A percentile compares a stretch with the other conserved stretches of the same genome.
Evolutionary conservation across 2,329 filamentous ascomycete species (phyloP).

Genomic region (Penicillium fuscoglaucum): DNA sequence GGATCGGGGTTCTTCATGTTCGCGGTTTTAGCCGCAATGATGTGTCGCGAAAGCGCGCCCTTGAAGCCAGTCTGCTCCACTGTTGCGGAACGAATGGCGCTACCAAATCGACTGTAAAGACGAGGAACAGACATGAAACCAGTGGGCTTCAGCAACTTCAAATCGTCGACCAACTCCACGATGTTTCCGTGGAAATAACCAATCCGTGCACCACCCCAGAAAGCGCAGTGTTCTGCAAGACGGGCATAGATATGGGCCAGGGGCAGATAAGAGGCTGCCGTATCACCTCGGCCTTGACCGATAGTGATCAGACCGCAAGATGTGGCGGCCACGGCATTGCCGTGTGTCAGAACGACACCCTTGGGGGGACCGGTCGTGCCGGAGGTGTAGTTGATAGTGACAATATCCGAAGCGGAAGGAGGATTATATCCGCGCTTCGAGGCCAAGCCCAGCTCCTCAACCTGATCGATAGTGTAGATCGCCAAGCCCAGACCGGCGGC

Average conservation of each 20-base stretch:
- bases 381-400: constrained; percentile 72
- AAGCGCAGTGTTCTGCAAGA: constrained; percentile 71
- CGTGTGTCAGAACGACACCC: constrained; percentile 72
- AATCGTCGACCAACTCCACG: constrained; percentile 79
- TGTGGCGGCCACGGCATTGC: constrained; percentile 73
- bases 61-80: constrained; percentile 76
- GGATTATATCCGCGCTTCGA: constrained; percentile 70
- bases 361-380: constrained; percentile 66
- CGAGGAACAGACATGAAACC: constrained; percentile 86
- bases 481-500: constrained; percentile 71
- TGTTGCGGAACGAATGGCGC: constrained; percentile 76
- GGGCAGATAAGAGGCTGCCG: constrained; percentile 83
- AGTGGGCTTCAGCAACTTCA: constrained; percentile 83
- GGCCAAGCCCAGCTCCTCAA: constrained; percentile 76
- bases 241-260: constrained; percentile 93
- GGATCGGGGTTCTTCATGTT: constrained; percentile 68
- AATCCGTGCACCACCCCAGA: constrained; percentile 71
- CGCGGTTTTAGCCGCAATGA: constrained; percentile 77
- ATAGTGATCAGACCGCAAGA: constrained; percentile 59
- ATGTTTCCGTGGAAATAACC: constrained; percentile 96
- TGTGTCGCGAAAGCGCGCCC: constrained; percentile 76
- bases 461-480: constrained; percentile 75
- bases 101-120: constrained; percentile 86
- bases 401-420: constrained; percentile 70
- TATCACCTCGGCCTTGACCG: constrained; percentile 58